phyloP scores from a whole-genome alignment of 371 early-diverging fungal species.

The Lichtheimia hyalospora region DNA sequence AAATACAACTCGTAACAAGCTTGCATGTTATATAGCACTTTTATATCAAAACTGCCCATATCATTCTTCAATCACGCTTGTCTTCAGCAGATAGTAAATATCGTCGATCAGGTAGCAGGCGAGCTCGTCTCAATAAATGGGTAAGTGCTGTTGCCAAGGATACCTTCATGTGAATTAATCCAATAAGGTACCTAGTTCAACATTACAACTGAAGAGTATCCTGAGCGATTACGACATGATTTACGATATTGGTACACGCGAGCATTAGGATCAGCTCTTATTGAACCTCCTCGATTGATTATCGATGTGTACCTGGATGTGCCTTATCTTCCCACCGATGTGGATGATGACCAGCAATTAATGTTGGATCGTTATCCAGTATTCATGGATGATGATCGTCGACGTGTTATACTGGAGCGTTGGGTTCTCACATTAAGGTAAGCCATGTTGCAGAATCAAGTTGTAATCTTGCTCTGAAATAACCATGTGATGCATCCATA shows the following conservation, averaged over 20 bases:
- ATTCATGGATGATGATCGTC: too few species aligned
- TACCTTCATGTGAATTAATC: slow-evolving; percentile 1
- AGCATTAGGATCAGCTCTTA: slow-evolving; percentile 56
- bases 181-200: slow-evolving; percentile 65
- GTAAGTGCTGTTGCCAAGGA: background rate
- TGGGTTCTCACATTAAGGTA: slow-evolving; percentile 80
- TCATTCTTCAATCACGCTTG: slow-evolving; percentile 51
- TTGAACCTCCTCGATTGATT: slow-evolving; percentile 60
- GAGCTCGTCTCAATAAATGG: slow-evolving; percentile 12
- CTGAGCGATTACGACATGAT: slow-evolving; percentile 65
- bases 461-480: too few species aligned
- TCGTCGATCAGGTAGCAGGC: background rate
- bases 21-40: slow-evolving; percentile 44
- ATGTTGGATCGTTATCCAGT: too few species aligned
- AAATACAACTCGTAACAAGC: background rate
- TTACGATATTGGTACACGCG: slow-evolving; percentile 31
- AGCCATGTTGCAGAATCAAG: slow-evolving; percentile 8
- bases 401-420: slow-evolving; percentile 68
- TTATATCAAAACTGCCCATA: slow-evolving; percentile 63
- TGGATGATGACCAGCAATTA: too few species aligned
- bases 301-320: slow-evolving; percentile 76
- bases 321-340: slow-evolving; percentile 46
- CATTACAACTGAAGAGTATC: slow-evolving; percentile 66
- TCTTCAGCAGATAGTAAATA: background rate
- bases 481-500: too few species aligned